Evolutionary conservation across 2,329 filamentous ascomycete genomes (phyloP).

Genomic region (Pestalotiopsis sp.): DNA sequence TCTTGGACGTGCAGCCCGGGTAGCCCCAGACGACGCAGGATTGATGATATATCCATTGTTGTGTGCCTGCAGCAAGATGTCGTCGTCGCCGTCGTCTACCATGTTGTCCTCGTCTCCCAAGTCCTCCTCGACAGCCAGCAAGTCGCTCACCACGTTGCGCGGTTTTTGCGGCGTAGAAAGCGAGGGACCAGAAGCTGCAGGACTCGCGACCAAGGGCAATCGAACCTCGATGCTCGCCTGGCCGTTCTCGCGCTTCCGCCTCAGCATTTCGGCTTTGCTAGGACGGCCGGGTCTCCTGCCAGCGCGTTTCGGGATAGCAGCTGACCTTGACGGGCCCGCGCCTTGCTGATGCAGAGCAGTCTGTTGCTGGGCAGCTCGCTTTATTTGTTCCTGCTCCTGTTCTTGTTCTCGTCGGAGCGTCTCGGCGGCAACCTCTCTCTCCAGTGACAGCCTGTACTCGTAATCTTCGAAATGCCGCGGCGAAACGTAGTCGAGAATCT

Average conservation of each 20-base stretch:
- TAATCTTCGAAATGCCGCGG: conserved; percentile 56
- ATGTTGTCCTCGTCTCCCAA: conserved; percentile 18
- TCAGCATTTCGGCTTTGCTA: conserved; percentile 27
- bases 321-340: conserved; percentile 1
- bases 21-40: background rate
- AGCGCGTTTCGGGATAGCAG: conserved; percentile 4
- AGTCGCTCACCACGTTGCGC: conserved; percentile 14
- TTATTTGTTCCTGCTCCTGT: conserved; percentile 17
- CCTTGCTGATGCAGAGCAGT: background rate
- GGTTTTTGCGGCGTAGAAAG: conserved; percentile 40
- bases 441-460: conserved; percentile 47
- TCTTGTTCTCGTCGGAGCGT: conserved; percentile 12
- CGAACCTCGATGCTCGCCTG: conserved; percentile 22
- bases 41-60: conserved; percentile 15
- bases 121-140: conserved; percentile 24
- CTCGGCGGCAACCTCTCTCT: conserved; percentile 32
- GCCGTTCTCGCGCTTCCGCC: conserved; percentile 19
- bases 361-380: background rate
- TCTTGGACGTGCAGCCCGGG: background rate
- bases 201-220: conserved; percentile 24
- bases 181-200: conserved; percentile 31
- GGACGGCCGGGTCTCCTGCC: conserved; percentile 25
- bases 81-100: conserved; percentile 20
- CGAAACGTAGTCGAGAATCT: conserved; percentile 59
- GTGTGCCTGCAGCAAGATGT: conserved; percentile 29